phyloP scores from a whole-genome alignment of 192 early-diverging fungal genomes.

The Gorgonomyces haynaldii region DNA sequence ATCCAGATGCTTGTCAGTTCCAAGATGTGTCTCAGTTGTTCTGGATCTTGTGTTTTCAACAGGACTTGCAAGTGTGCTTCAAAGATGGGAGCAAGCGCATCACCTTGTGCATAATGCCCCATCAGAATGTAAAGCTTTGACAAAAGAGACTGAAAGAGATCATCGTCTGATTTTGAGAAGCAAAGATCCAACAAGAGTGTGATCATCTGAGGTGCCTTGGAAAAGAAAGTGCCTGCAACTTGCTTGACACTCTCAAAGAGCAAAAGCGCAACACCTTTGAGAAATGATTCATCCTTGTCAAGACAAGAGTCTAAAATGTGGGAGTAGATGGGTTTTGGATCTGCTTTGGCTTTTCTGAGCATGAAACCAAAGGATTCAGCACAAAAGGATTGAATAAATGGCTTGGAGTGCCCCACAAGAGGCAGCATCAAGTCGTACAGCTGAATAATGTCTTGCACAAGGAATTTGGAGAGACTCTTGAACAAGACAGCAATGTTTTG shows the following conservation, averaged over 20 bases:
- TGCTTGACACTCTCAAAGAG: constrained; percentile 75
- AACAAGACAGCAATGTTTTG: constrained; percentile 82
- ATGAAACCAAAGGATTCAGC: constrained; percentile 88
- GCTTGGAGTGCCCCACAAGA: constrained; percentile 58
- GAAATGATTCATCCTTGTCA: constrained; percentile 30
- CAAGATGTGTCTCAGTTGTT: constrained; percentile 2
- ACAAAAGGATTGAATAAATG: constrained; percentile 74
- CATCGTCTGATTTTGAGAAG: constrained; percentile 10
- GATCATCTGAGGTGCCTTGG: constrained; percentile 31
- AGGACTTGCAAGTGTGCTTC: not conserved
- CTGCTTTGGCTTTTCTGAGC: constrained; percentile 60
- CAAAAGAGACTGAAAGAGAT: constrained; percentile 14
- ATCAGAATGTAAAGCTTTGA: constrained; percentile 18
- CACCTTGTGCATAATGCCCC: constrained; percentile 16
- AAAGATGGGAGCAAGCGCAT: not conserved
- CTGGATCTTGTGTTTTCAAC: constrained; percentile 3
- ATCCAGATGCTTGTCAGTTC: constrained; percentile 7
- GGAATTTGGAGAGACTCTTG: constrained; percentile 69
- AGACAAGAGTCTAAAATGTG: constrained; percentile 48
- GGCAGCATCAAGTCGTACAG: constrained; percentile 51
- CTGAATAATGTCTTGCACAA: constrained; percentile 52
- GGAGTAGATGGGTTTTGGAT: constrained; percentile 43
- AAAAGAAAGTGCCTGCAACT: constrained; percentile 47
- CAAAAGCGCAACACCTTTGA: constrained; percentile 67
- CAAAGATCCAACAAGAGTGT: constrained; percentile 7